Evolutionary conservation across 345 rosid species (phyloP).

Genomic region (Lepidium aucheri): DNA sequence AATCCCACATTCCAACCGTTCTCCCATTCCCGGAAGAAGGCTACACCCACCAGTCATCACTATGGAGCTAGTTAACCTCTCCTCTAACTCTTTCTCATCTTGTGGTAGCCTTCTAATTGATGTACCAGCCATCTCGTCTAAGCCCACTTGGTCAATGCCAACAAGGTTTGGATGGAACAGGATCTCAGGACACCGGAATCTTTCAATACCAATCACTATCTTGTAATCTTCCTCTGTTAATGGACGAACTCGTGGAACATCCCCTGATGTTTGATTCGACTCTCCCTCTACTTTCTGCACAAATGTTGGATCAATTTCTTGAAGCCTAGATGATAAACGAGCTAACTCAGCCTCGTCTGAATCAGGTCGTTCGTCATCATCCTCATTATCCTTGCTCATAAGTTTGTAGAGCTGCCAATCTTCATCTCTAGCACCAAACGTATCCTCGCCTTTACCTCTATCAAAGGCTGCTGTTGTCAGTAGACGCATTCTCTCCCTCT

Average conservation of each 20-base stretch:
- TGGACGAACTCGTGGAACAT: constrained; percentile 50
- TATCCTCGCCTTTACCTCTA: constrained; percentile 94
- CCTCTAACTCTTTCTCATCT: constrained; percentile 37
- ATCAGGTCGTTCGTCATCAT: constrained; percentile 64
- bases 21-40: constrained; percentile 56
- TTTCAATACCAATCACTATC: constrained; percentile 68
- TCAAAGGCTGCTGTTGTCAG: constrained; percentile 95
- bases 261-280: constrained; percentile 44
- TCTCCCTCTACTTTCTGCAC: constrained; percentile 53
- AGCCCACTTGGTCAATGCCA: constrained; percentile 81
- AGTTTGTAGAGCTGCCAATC: constrained; percentile 96
- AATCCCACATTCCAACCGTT: constrained; percentile 70
- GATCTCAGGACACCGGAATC: constrained; percentile 85
- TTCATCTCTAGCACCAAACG: constrained; percentile 87
- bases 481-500: constrained; percentile 92
- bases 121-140: constrained; percentile 81
- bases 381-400: constrained; percentile 86
- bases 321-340: constrained; percentile 67
- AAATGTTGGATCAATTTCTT: constrained; percentile 78
- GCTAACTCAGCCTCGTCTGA: constrained; percentile 66
- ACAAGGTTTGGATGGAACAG: constrained; percentile 67
- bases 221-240: constrained; percentile 87
- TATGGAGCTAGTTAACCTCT: constrained; percentile 62
- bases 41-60: constrained; percentile 76
- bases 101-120: constrained; percentile 58